These are phyloP conservation scores for Corymbia citriodora DNA, from an alignment of 441 rosid species.

Conservation along the genomic window DNA sequence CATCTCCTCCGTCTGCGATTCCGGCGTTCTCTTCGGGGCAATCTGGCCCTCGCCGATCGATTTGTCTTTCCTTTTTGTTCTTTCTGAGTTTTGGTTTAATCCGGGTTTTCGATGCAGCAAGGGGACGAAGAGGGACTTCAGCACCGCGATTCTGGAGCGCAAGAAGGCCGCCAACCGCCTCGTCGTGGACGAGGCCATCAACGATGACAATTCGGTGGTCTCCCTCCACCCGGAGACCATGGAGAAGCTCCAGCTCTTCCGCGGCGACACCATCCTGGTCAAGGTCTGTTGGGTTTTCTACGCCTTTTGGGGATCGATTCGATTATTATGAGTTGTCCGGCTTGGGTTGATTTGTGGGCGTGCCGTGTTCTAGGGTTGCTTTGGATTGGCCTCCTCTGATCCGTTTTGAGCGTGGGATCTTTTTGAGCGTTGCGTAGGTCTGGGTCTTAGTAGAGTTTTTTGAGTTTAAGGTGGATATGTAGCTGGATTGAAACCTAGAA, in stretches of 20 bases:
- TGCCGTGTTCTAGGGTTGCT: neutral
- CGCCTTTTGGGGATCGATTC: neutral
- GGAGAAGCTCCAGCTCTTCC: conserved; percentile 24
- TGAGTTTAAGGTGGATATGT: neutral
- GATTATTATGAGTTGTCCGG: neutral
- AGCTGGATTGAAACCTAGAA: neutral
- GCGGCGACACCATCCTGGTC: conserved; percentile 16
- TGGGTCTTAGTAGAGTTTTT: neutral
- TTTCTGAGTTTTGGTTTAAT: neutral
- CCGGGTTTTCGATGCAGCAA: neutral
- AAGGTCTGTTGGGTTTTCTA: conserved; percentile 3
- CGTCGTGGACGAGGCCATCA: conserved; percentile 15
- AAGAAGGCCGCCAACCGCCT: conserved; percentile 21
- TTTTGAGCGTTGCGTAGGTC: neutral
- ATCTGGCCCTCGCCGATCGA: neutral
- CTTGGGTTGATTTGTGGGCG: neutral
- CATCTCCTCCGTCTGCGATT: neutral
- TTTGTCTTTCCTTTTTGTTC: neutral
- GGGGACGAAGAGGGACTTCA: conserved; percentile 15
- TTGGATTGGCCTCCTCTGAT: neutral
- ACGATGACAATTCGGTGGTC: conserved; percentile 19
- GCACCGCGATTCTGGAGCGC: conserved; percentile 23
- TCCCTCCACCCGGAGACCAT: conserved; percentile 15
- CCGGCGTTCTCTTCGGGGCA: neutral
- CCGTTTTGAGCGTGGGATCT: neutral